Evolutionary conservation across 2,329 filamentous ascomycete genomes (phyloP), one percentile per base, ranked within the genome.

Genomic region (Clarireedia sp.): DNA sequence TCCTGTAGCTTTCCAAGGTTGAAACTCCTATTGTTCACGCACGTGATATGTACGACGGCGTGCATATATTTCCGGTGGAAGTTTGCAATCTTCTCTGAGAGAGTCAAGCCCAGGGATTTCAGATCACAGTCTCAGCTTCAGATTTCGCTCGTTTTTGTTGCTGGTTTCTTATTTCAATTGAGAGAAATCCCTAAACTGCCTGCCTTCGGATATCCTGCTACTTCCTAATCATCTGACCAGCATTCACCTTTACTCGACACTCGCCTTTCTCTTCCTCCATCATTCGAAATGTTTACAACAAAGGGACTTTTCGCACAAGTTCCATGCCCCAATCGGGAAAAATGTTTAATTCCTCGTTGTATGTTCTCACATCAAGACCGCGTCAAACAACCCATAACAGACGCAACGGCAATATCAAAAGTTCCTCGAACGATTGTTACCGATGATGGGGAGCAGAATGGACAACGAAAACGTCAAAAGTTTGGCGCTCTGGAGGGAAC

Each of bases 391-490:
- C 57, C 50, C 51, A 10, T 8, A 29, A 5, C 46, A 40, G 38
- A 55, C 21, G 29, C 23, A 17, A 37, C 7, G 21, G 7, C 24
- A 17, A 24, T 38, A n/a, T 19, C 19, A 16, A 33, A 50, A 3
- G 6, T 29, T 24, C n/a, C 19, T 16, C 17, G 19, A 21, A 17
- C 37, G 41, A 12, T 7, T 40, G 26, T 44, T 29, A 23, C 5
- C 17, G 17, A 41, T 23, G 29, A 59, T 48, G 63, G 59, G 40
- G 63, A 62, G 57, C 65, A 71, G 40, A 66, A 69, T 55, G 64
- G 61, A n/a, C 66, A 63, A 50, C 59, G 67, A 51, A 71, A 71
- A 56, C 65, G 68, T 47, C 63, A 60, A 46, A 70, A 65, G 50
- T 41, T 65, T 46, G 59, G 57, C n/a, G 51, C 58, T 45, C 60